Evolutionary conservation across 805 yeast genomes (phyloP).

Genomic region (Yarrowia sp.): DNA sequence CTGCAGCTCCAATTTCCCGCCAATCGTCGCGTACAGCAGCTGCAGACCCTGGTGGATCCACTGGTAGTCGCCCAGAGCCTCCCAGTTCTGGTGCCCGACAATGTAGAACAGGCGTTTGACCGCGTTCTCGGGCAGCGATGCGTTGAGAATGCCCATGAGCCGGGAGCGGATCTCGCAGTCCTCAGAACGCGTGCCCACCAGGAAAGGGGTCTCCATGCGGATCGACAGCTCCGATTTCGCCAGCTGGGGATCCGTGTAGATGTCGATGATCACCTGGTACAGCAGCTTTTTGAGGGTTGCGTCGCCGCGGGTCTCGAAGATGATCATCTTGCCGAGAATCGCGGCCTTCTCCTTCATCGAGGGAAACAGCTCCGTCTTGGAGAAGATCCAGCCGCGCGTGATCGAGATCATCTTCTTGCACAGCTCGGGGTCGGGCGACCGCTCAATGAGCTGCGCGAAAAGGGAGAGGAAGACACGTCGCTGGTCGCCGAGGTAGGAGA

Average conservation of each 20-base stretch:
- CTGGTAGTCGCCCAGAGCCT: constrained; percentile 82
- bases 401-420: constrained; percentile 71
- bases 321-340: constrained; percentile 86
- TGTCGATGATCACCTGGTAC: constrained; percentile 80
- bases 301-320: constrained; percentile 85
- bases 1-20: constrained; percentile 47
- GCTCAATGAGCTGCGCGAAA: constrained; percentile 84
- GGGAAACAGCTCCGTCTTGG: constrained; percentile 80
- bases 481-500: constrained; percentile 87
- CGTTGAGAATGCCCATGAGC: constrained; percentile 74
- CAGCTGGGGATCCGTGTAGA: constrained; percentile 76
- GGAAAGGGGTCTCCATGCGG: constrained; percentile 92
- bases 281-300: constrained; percentile 71
- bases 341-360: constrained; percentile 96
- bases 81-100: constrained; percentile 97
- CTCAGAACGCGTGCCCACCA: constrained; percentile 85
- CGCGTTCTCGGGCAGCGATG: constrained; percentile 73
- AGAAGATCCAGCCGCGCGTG: constrained; percentile 87
- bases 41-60: constrained; percentile 96
- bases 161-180: constrained; percentile 72
- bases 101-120: constrained; percentile 80
- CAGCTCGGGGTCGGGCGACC: constrained; percentile 75
- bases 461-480: constrained; percentile 82
- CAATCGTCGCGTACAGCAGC: constrained; percentile 75
- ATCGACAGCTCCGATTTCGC: constrained; percentile 86